A percentile compares a stretch with the other conserved stretches of the same genome.
Evolutionary conservation across 2,329 filamentous ascomycete species (phyloP).

Genomic region (Colletotrichum navitas): DNA sequence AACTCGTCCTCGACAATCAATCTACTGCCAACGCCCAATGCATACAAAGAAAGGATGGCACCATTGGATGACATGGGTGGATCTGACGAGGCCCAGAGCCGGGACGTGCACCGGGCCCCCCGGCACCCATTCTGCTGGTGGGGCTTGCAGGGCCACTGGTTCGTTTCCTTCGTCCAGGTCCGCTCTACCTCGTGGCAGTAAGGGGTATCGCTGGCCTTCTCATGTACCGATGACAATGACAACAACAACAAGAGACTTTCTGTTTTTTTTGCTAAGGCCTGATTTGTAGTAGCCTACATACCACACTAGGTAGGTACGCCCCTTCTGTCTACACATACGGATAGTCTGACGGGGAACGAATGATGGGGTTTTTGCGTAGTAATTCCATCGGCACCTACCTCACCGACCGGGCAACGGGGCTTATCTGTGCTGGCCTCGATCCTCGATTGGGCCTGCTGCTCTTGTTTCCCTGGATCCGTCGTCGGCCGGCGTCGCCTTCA

Average conservation of each 20-base stretch:
- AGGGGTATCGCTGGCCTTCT: constrained; percentile 1
- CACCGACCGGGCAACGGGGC: not conserved
- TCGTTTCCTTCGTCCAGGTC: constrained; percentile 2
- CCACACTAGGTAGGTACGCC: too few relatives aligned
- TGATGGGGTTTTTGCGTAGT: constrained; percentile 5
- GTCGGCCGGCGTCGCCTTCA: constrained; percentile 13
- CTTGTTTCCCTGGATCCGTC: not conserved
- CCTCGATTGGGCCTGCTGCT: not conserved
- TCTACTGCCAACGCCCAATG: not conserved
- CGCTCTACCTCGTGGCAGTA: constrained; percentile 30
- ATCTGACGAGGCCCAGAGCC: constrained; percentile 11
- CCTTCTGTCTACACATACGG: too few relatives aligned
- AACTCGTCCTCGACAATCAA: not conserved
- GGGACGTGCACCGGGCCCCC: constrained; percentile 12
- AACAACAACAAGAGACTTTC: not conserved
- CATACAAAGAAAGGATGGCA: constrained; percentile 20
- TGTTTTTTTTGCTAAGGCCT: not conserved
- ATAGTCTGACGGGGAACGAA: not conserved
- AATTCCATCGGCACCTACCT: not conserved
- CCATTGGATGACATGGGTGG: constrained; percentile 32
- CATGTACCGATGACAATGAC: constrained; percentile 3
- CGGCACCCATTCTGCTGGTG: constrained; percentile 22
- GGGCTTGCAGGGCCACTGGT: constrained; percentile 28
- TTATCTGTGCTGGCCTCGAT: not conserved
- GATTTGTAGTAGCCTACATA: not conserved